Percentiles rank a stretch among this genome's conserved stretches.
Conservation (phyloP, 352 stramenopile species). For the Pythium scleroteichum region DNA sequence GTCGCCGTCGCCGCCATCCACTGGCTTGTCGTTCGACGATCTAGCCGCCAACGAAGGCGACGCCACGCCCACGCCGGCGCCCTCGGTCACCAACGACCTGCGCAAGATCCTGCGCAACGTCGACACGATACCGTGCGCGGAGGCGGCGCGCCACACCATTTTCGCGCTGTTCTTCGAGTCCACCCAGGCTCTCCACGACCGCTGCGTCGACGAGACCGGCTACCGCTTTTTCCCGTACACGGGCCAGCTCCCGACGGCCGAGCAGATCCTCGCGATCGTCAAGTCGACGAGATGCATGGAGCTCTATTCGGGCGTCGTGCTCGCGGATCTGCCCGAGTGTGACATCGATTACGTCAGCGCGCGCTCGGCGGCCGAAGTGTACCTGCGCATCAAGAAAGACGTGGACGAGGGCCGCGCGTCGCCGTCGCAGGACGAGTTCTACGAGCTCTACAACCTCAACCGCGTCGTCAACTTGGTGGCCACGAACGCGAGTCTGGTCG, state of each 20-base stretch:
- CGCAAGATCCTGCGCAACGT: not conserved
- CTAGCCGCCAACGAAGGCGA: not conserved
- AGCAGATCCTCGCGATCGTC: constrained; percentile 39
- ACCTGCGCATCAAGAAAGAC: constrained; percentile 26
- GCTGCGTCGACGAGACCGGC: constrained; percentile 11
- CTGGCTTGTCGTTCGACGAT: not conserved
- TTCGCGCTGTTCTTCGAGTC: constrained; percentile 2
- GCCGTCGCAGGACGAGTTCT: constrained; percentile 17
- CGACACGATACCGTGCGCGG: not conserved
- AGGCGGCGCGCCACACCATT: not conserved
- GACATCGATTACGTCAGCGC: constrained; percentile 30
- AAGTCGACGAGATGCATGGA: constrained; percentile 33
- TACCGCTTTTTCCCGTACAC: constrained; percentile 63
- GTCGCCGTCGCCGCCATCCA: too few species aligned
- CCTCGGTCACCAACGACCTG: constrained; percentile 4
- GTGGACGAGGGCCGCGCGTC: constrained; percentile 3
- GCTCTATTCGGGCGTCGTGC: constrained; percentile 1
- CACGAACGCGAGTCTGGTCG: constrained; percentile 20
- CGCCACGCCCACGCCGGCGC: not conserved
- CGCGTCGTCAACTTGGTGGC: constrained; percentile 21
- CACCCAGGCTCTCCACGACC: not conserved
- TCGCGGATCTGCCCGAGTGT: constrained; percentile 34
- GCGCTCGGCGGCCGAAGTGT: constrained; percentile 12
- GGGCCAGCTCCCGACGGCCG: constrained; percentile 37
- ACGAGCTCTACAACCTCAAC: constrained; percentile 29